phyloP scores from a whole-genome alignment of 345 rosid species.

The Capsella bursapastoris region DNA sequence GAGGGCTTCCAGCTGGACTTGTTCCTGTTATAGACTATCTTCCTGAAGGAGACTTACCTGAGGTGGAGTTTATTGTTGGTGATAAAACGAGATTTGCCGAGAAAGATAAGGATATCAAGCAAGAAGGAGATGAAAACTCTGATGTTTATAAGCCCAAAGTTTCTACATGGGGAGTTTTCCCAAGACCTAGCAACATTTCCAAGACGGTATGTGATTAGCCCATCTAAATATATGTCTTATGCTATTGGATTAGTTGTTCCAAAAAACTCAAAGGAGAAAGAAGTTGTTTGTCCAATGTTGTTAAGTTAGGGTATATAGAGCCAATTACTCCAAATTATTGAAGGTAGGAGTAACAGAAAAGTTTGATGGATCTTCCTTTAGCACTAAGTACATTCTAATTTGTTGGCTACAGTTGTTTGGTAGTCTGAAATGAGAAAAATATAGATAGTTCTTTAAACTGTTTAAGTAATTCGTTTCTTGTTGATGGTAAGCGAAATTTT shows the following conservation, averaged over 20 bases:
- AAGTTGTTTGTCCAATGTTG: slow-evolving; percentile 5
- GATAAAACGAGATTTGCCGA: slow-evolving; percentile 62
- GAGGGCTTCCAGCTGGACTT: slow-evolving; percentile 80
- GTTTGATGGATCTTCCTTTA: neutral
- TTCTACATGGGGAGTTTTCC: slow-evolving; percentile 94
- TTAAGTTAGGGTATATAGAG: neutral
- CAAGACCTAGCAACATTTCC: slow-evolving; percentile 87
- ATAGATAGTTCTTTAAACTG: slow-evolving; percentile 1
- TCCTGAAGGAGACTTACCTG: slow-evolving; percentile 65
- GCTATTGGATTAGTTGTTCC: neutral
- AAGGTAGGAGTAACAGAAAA: neutral
- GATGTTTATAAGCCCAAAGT: slow-evolving; percentile 86
- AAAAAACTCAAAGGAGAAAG: neutral
- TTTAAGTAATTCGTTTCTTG: neutral
- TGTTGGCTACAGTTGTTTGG: neutral
- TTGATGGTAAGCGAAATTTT: neutral
- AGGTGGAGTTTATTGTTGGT: slow-evolving; percentile 90
- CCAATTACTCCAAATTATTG: neutral
- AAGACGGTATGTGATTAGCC: slow-evolving; percentile 54
- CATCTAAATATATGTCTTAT: slow-evolving; percentile 2
- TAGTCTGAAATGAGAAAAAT: slow-evolving; percentile 11
- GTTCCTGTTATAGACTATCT: slow-evolving; percentile 62
- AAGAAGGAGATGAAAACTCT: slow-evolving; percentile 47
- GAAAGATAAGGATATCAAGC: slow-evolving; percentile 46
- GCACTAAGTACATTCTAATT: too few species aligned